A percentile compares a stretch with the other conserved stretches of the same genome.
Evolutionary conservation across 257 asterid genomes (phyloP).

Genomic region (Solanum piurae): DNA sequence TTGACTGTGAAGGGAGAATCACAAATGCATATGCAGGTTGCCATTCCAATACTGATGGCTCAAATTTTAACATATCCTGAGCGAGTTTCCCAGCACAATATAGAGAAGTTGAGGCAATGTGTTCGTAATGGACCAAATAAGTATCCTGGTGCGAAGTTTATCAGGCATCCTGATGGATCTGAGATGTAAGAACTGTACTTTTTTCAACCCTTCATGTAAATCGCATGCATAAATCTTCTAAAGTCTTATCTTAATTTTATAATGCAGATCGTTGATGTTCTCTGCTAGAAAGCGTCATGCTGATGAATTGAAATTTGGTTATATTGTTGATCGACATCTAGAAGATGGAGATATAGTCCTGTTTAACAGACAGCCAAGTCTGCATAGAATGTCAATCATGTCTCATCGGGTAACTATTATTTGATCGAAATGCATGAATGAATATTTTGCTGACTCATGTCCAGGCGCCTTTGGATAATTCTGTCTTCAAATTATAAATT

Average conservation of each 20-base stretch:
- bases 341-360: constrained; percentile 85
- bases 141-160: constrained; percentile 88
- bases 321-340: constrained; percentile 75
- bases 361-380: constrained; percentile 92
- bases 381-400: constrained; percentile 98
- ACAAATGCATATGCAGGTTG: constrained; percentile 46
- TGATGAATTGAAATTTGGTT: constrained; percentile 72
- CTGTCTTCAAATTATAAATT: neutral
- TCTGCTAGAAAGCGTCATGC: constrained; percentile 58
- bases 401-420: constrained; percentile 60
- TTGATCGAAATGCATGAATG: neutral
- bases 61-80: constrained; percentile 78
- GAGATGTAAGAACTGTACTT: constrained; percentile 44
- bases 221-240: neutral
- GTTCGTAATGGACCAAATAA: constrained; percentile 88
- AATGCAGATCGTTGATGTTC: constrained; percentile 42
- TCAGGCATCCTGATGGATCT: constrained; percentile 62
- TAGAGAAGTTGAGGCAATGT: constrained; percentile 85
- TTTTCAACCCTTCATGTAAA: neutral
- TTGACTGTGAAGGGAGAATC: neutral
- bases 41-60: constrained; percentile 82
- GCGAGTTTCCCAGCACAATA: constrained; percentile 85
- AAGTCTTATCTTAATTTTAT: neutral
- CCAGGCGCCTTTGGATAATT: constrained; percentile 1
- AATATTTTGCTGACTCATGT: neutral